These are phyloP conservation scores for Pichia thaimueangensis DNA, from an alignment of 805 yeast genomes.

Conservation along the genomic window DNA sequence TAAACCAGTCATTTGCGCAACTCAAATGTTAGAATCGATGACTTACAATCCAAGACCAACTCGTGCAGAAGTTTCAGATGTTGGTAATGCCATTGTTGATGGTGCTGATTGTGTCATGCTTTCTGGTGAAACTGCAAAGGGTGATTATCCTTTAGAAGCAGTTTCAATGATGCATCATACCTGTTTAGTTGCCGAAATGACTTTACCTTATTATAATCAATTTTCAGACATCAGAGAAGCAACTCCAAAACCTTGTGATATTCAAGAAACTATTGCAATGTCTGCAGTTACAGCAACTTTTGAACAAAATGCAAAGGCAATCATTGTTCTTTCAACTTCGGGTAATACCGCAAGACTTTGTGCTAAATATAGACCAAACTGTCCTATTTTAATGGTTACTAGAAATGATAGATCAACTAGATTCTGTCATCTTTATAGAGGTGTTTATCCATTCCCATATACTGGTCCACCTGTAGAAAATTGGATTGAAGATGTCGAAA, in stretches of 20 bases:
- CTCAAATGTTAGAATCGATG: conserved; percentile 99
- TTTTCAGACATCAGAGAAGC: conserved; percentile 85
- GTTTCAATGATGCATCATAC: conserved; percentile 99
- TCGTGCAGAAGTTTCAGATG: conserved; percentile 99
- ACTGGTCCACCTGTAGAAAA: conserved; percentile 55
- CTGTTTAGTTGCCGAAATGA: conserved; percentile 91
- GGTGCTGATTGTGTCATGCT: conserved; percentile 99
- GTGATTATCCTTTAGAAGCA: conserved; percentile 96
- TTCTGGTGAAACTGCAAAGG: conserved; percentile 99
- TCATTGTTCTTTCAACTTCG: conserved; percentile 89
- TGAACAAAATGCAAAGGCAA: conserved; percentile 96
- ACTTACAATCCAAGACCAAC: conserved; percentile 99
- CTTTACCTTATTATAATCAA: conserved; percentile 76
- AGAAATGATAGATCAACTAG: conserved; percentile 92
- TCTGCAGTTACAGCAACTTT: conserved; percentile 95
- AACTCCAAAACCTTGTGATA: conserved; percentile 82
- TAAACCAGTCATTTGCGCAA: conserved; percentile 99
- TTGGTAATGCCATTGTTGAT: conserved; percentile 97
- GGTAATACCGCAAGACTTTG: conserved; percentile 94
- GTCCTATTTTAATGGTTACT: conserved; percentile 97
- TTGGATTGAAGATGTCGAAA: conserved; percentile 97
- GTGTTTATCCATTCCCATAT: conserved; percentile 96
- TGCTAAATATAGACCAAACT: conserved; percentile 95
- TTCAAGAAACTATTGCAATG: conserved; percentile 94
- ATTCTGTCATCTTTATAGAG: conserved; percentile 94